These are phyloP conservation scores for Rhodotorula glutinis DNA, from an alignment of 1,284 basidiomycete species.

Conservation along the genomic window DNA sequence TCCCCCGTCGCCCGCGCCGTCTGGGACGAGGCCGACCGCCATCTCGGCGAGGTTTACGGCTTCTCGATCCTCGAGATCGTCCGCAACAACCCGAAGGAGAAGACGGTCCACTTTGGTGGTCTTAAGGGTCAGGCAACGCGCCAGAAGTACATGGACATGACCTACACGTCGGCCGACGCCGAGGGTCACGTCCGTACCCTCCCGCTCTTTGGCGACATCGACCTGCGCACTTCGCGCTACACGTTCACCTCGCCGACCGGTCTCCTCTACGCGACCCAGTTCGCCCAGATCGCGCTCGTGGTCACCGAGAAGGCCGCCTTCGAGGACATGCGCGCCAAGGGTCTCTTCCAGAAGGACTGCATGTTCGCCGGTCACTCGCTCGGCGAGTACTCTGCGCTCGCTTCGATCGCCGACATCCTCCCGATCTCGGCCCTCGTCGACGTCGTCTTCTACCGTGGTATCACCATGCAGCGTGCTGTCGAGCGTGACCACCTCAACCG, in stretches of 20 bases:
- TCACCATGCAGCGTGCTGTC: conserved; percentile 98
- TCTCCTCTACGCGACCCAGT: conserved; percentile 94
- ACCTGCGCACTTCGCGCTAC: conserved; percentile 86
- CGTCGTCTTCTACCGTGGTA: conserved; percentile 98
- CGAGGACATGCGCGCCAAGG: conserved; percentile 95
- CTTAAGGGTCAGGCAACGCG: conserved; percentile 97
- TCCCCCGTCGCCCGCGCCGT: conserved; percentile 91
- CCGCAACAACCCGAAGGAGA: conserved; percentile 89
- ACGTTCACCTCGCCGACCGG: conserved; percentile 96
- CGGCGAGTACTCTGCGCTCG: conserved; percentile 96
- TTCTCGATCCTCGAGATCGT: conserved; percentile 99
- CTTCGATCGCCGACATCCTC: conserved; percentile 92
- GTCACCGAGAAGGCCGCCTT: conserved; percentile 92
- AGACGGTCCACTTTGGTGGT: conserved; percentile 98
- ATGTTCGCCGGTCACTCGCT: conserved; percentile 97
- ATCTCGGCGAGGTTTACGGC: conserved; percentile 88
- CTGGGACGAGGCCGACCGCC: conserved; percentile 93
- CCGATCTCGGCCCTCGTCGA: conserved; percentile 86
- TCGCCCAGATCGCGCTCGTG: conserved; percentile 95
- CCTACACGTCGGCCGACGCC: conserved; percentile 93
- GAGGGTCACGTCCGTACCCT: conserved; percentile 91
- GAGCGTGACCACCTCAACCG: conserved; percentile 88
- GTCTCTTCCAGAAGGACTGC: conserved; percentile 85
- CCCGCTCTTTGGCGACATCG: conserved; percentile 78
- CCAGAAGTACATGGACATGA: conserved; percentile 98